These are phyloP conservation scores for Ophiosphaerella narmari DNA, from an alignment of 2,329 filamentous ascomycete genomes.

Conservation along the genomic window DNA sequence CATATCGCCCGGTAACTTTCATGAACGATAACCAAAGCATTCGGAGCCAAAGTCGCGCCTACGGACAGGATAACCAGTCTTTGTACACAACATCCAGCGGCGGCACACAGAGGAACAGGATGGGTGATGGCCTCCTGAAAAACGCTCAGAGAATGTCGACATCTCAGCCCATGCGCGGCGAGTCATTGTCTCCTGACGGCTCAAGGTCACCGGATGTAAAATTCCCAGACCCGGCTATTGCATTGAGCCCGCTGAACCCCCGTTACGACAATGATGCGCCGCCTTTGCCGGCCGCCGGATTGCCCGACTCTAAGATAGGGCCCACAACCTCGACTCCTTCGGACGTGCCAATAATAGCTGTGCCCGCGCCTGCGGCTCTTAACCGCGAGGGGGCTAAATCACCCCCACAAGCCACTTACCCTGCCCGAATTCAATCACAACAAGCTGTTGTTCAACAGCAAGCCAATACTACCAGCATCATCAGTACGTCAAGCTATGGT, in stretches of 20 bases:
- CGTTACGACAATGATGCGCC: constrained; percentile 19
- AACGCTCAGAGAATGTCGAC: constrained; percentile 65
- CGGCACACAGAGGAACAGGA: constrained; percentile 52
- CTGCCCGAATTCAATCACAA: constrained; percentile 43
- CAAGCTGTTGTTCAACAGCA: constrained; percentile 41
- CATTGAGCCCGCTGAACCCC: constrained; percentile 38
- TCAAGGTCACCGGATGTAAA: constrained; percentile 38
- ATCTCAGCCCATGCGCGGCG: constrained; percentile 53
- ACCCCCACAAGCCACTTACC: constrained; percentile 24
- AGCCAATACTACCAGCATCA: constrained; percentile 45
- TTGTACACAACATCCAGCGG: constrained; percentile 58
- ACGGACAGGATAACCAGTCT: constrained; percentile 51
- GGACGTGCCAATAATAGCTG: constrained; percentile 28
- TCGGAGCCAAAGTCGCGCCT: constrained; percentile 36
- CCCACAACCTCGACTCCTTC: constrained; percentile 42
- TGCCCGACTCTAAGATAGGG: constrained; percentile 6
- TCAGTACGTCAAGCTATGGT: constrained; percentile 60
- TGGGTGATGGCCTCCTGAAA: constrained; percentile 56
- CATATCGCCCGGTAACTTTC: constrained; percentile 73
- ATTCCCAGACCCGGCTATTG: constrained; percentile 38
- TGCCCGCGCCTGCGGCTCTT: constrained; percentile 24
- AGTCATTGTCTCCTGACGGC: constrained; percentile 43
- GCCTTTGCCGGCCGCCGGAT: constrained; percentile 10
- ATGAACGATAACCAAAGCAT: constrained; percentile 51
- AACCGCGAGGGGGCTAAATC: constrained; percentile 31